Base-by-base conservation (phyloP, 2,329 filamentous ascomycete genomes). In the Diaporthe vaccinii region DNA sequence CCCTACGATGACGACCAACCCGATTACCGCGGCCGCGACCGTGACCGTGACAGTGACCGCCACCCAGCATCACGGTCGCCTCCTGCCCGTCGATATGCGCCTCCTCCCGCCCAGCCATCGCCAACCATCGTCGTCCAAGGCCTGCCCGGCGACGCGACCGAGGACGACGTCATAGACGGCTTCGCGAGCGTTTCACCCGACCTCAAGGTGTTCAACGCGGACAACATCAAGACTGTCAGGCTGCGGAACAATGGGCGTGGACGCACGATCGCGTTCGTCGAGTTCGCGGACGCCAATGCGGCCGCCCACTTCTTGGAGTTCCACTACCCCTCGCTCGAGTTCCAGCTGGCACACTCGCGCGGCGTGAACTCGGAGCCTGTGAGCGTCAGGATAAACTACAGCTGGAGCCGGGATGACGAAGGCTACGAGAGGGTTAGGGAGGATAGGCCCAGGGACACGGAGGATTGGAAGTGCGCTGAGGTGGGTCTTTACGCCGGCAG, bases 71-170 rank as follows among this genome's bases (percentile, higher is more conserved):
- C 75, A 22, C 46, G 65, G 14, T 75, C 77, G 28, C 74, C 75
- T 14, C 75, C 73, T 22, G 53, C 51, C 51, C 53, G 75, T 25
- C 69, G 69, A 31, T 17, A 69, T 28, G 73, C 61, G 14, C 71
- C 71, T 28, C 71, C 71, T 34, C 73, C 72, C 61, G 68, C 74
- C 10, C 77, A 76, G 39, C 75, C 75, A 31, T 74, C 84, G 81
- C 46, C 81, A 77, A 46, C 82, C 81, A 67, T 91, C 70, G 89
- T 91, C 72, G 83, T 91, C 58, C 89, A 91, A 79, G 88, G 89
- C 72, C 78, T 91, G 73, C 87, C 88, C 44, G 80, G 83, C 74
- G 85, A 86, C 73, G 83, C 89, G 75, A 86, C 87, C 75, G 84
- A 87, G 81, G 84, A 85, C 80, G 87, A 90, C 83, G 67, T 78